These are phyloP conservation scores for Solanum hybrid DNA, from an alignment of 305 asterid species.

Conservation along the genomic window DNA sequence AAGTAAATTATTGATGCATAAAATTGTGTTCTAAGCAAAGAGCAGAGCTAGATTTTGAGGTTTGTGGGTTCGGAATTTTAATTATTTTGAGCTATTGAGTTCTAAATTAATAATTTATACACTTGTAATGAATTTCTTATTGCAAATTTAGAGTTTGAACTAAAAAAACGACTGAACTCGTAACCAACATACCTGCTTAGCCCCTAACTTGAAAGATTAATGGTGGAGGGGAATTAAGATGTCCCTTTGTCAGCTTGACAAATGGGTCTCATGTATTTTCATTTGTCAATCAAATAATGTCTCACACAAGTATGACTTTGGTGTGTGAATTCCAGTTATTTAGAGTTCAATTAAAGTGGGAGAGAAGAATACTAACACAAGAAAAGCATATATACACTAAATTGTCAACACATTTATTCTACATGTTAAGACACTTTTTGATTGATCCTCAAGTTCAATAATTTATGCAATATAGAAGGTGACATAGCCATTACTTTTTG, in stretches of 20 bases:
- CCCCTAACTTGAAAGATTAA: not conserved
- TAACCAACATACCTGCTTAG: not conserved
- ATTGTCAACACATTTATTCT: not conserved
- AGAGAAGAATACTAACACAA: not conserved
- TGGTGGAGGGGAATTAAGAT: too few relatives aligned
- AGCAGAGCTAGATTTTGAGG: not conserved
- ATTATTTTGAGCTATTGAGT: not conserved
- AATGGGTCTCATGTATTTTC: too few relatives aligned
- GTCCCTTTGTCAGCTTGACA: too few relatives aligned
- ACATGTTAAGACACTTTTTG: not conserved
- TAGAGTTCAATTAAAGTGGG: not conserved
- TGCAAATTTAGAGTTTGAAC: not conserved
- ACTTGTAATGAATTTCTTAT: not conserved
- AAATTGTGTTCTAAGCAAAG: too few relatives aligned
- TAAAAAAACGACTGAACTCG: not conserved
- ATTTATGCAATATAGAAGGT: constrained; percentile 31
- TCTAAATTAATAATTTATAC: too few relatives aligned
- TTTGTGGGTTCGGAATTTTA: fast-evolving
- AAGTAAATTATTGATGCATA: not conserved
- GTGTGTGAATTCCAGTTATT: not conserved
- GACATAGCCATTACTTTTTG: constrained; percentile 21
- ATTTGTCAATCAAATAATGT: not conserved
- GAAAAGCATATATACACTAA: not conserved
- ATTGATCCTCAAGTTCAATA: constrained; percentile 13
- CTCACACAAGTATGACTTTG: not conserved